These are phyloP conservation scores for Rhododendron griersonianum DNA, from an alignment of 148 eudicot genomes.

Conservation along the genomic window DNA sequence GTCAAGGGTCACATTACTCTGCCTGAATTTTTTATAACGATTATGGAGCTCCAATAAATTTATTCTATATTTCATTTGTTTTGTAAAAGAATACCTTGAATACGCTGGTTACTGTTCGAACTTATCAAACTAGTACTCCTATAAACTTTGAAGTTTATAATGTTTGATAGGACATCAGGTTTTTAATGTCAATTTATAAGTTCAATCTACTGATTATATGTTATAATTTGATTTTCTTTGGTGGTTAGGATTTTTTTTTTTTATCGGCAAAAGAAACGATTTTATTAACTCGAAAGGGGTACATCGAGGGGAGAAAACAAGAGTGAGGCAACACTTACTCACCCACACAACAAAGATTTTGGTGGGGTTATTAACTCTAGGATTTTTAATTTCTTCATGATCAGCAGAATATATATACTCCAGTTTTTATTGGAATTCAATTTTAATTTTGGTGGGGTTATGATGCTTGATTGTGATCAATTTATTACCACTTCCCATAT, in stretches of 20 bases:
- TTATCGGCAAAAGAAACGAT: no score
- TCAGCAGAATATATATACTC: background rate
- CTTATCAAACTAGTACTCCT: background rate
- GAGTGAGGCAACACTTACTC: no score
- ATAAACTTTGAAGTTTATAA: background rate
- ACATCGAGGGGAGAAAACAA: no score
- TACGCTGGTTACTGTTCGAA: background rate
- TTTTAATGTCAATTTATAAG: background rate
- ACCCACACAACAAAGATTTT: no score
- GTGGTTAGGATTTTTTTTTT: background rate
- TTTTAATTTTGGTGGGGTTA: background rate
- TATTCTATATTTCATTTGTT: background rate
- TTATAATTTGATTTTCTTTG: background rate
- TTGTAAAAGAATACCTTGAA: no score
- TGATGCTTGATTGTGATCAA: background rate
- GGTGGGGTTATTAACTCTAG: background rate
- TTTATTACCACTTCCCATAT: background rate
- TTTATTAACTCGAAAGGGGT: no score
- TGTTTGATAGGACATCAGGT: background rate
- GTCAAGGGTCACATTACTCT: background rate
- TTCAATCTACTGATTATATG: background rate
- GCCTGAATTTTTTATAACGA: background rate
- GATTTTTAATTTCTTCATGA: background rate
- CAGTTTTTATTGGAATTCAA: background rate
- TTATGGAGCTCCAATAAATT: background rate